These are phyloP conservation scores for Aspergillus aculeatinus DNA, from an alignment of 2,329 filamentous ascomycete species.

Conservation along the genomic window DNA sequence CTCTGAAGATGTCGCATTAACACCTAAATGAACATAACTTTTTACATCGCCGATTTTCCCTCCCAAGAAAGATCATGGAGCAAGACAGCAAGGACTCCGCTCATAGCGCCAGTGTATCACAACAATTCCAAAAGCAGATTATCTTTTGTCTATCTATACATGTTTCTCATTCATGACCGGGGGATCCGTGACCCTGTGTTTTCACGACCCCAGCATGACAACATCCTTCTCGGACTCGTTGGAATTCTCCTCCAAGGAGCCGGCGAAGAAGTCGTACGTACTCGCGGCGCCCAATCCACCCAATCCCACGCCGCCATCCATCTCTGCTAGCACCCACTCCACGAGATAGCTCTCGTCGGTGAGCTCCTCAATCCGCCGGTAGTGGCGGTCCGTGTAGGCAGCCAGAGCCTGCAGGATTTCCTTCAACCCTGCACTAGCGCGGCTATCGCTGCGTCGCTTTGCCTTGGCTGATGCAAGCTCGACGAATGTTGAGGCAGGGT, in stretches of 20 bases:
- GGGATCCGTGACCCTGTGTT: neutral
- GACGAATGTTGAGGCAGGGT: constrained; percentile 75
- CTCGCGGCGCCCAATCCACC: constrained; percentile 29
- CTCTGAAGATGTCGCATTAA: neutral
- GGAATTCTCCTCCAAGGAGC: constrained; percentile 16
- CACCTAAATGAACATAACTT: constrained; percentile 11
- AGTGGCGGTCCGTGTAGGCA: constrained; percentile 91
- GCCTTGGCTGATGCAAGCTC: constrained; percentile 54
- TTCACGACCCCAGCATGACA: constrained; percentile 39
- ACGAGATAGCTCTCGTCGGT: constrained; percentile 93
- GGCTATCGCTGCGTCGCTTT: constrained; percentile 32
- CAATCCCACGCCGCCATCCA: constrained; percentile 68
- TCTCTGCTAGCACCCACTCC: constrained; percentile 88
- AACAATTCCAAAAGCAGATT: constrained; percentile 11
- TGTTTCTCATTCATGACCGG: constrained; percentile 14
- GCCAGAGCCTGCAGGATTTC: constrained; percentile 84
- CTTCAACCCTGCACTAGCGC: constrained; percentile 62
- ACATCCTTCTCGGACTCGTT: constrained; percentile 39
- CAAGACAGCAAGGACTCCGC: constrained; percentile 21
- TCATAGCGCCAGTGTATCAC: constrained; percentile 19
- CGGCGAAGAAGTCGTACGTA: constrained; percentile 16
- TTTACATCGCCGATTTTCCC: constrained; percentile 9
- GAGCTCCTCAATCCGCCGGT: constrained; percentile 82
- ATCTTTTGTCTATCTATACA: constrained; percentile 21
- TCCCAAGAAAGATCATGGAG: constrained; percentile 7